A percentile compares a stretch with the other conserved stretches of the same genome.
Conservation (phyloP, 164 flowering plant genomes). For the Chimonanthus praecox region DNA sequence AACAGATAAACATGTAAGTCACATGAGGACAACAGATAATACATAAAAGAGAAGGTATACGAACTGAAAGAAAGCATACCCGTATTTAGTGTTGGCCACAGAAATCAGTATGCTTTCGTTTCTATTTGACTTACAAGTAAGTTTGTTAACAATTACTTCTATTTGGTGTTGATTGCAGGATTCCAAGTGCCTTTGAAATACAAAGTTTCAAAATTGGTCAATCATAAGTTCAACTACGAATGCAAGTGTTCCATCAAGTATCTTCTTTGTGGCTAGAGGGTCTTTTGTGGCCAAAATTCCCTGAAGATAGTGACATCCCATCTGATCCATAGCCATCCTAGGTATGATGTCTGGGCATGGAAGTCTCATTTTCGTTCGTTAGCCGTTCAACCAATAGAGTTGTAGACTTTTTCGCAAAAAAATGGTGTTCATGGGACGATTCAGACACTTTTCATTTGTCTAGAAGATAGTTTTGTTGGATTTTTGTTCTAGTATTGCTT, state of each 20-base stretch:
- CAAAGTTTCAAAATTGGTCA: neutral
- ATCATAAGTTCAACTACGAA: neutral
- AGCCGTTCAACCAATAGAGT: too few species aligned
- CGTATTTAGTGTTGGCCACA: neutral
- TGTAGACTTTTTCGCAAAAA: too few species aligned
- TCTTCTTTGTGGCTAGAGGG: neutral
- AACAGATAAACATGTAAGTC: too few species aligned
- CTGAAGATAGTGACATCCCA: neutral
- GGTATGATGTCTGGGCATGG: neutral
- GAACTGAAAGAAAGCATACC: neutral
- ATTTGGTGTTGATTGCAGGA: neutral
- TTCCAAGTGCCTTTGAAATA: neutral
- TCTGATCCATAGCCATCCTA: neutral
- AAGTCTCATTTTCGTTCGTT: too few species aligned
- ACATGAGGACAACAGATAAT: neutral
- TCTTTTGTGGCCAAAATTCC: neutral
- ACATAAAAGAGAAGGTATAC: too few species aligned
- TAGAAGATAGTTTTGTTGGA: too few species aligned
- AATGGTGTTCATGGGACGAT: too few species aligned
- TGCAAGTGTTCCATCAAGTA: neutral
- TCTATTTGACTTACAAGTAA: neutral
- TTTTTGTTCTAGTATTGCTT: too few species aligned
- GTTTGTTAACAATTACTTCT: neutral
- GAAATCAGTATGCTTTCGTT: neutral
- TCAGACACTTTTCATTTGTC: too few species aligned